Conservation (phyloP, 2,329 filamentous ascomycete genomes). For the Fonsecaea monophora region DNA sequence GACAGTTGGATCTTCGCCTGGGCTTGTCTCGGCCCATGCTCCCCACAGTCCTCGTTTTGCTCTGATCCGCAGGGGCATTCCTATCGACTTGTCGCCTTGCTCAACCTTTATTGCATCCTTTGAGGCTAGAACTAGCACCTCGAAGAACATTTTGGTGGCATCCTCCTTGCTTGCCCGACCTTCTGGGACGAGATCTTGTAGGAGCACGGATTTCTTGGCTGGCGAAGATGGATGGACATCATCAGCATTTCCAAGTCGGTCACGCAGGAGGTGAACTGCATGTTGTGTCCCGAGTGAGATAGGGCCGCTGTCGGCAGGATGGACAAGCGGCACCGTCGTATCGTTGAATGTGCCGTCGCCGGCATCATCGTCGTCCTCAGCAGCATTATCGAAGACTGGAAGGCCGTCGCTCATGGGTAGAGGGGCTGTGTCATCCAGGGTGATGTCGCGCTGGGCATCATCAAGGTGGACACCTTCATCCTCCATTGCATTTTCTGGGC, state of each 20-base stretch:
- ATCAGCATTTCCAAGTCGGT: constrained; percentile 77
- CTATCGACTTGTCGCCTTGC: constrained; percentile 74
- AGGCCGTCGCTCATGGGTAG: constrained; percentile 53
- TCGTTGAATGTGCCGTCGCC: constrained; percentile 74
- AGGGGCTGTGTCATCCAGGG: constrained; percentile 51
- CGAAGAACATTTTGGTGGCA: constrained; percentile 99
- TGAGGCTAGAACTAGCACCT: constrained; percentile 91
- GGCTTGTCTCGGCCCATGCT: constrained; percentile 79
- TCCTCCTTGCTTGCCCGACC: constrained; percentile 80
- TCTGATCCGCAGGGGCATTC: constrained; percentile 79
- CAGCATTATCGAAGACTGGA: constrained; percentile 53
- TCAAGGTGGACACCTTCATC: constrained; percentile 56
- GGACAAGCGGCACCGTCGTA: constrained; percentile 74
- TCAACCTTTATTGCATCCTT: constrained; percentile 99
- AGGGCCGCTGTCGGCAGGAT: constrained; percentile 82
- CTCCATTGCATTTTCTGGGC: constrained; percentile 68
- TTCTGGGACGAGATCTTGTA: constrained; percentile 90
- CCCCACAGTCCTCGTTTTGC: constrained; percentile 98
- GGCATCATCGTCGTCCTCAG: constrained; percentile 56
- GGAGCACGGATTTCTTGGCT: constrained; percentile 77
- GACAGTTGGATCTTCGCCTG: constrained; percentile 33
- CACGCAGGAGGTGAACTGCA: constrained; percentile 90
- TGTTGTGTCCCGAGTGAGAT: constrained; percentile 93
- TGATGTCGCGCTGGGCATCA: constrained; percentile 69
- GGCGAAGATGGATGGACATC: constrained; percentile 73